A percentile compares a stretch with the other conserved stretches of the same genome.
Evolutionary conservation across 2,329 filamentous ascomycete genomes (phyloP).

Genomic region (Apiospora phragmitis): DNA sequence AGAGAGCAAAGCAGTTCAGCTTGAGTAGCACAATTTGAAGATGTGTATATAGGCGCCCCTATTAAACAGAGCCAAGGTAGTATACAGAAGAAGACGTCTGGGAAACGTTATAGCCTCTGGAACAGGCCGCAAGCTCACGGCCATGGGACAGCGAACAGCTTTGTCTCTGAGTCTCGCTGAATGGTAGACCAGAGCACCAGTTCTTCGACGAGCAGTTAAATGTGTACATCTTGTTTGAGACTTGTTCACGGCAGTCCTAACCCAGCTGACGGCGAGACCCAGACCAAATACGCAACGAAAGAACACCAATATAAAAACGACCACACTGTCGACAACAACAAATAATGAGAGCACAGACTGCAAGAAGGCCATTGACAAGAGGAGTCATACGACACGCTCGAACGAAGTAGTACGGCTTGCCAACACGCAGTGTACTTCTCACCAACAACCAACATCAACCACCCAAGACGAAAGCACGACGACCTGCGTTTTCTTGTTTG

Average conservation of each 20-base stretch:
- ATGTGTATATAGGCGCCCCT: background rate
- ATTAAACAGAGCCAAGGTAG: background rate
- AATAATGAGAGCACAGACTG: background rate
- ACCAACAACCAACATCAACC: background rate
- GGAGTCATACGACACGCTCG: background rate
- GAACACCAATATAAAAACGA: background rate
- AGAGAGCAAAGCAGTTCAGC: background rate
- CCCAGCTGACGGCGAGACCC: background rate
- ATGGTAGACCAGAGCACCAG: background rate
- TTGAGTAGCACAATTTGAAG: background rate
- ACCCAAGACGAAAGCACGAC: background rate
- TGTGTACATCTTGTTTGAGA: background rate
- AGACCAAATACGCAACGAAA: background rate
- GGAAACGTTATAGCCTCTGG: too few relatives aligned
- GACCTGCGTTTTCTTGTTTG: background rate
- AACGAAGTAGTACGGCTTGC: background rate
- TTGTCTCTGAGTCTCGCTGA: background rate
- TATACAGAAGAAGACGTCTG: background rate
- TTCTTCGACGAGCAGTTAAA: too few relatives aligned
- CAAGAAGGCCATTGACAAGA: background rate
- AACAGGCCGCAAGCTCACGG: too few relatives aligned
- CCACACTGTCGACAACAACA: background rate
- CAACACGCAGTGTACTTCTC: background rate
- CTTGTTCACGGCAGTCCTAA: background rate
- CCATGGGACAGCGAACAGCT: too few relatives aligned